Percentiles rank a stretch among this genome's conserved stretches.
These are phyloP conservation scores for Salix udensis DNA, from an alignment of 345 rosid species.

Conservation along the genomic window DNA sequence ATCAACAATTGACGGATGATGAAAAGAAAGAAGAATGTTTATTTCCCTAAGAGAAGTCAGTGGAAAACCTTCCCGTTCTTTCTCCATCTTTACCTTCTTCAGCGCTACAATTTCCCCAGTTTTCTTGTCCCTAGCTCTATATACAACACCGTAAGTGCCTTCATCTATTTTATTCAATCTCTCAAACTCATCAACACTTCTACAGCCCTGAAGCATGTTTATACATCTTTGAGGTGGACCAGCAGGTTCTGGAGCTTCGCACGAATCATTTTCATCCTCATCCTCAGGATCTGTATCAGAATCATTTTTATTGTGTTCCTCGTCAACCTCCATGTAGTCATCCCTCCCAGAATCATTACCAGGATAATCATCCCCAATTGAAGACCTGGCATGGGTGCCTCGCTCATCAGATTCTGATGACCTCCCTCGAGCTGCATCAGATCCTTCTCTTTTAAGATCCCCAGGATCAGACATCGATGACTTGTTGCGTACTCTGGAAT, in stretches of 20 bases:
- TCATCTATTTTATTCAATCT: constrained; percentile 97
- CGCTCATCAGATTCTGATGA: constrained; percentile 66
- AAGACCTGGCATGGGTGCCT: constrained; percentile 39
- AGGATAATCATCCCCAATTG: constrained; percentile 50
- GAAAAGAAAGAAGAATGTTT: constrained; percentile 93
- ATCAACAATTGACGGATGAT: constrained; percentile 90
- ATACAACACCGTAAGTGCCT: constrained; percentile 99
- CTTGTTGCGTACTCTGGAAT: constrained; percentile 36
- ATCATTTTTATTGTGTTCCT: constrained; percentile 31
- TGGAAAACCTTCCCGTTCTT: constrained; percentile 99
- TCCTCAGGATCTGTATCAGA: constrained; percentile 54
- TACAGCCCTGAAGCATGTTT: constrained; percentile 94
- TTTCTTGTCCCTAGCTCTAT: constrained; percentile 90
- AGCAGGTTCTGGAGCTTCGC: constrained; percentile 51
- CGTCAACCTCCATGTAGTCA: constrained; percentile 72
- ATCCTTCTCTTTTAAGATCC: constrained; percentile 52
- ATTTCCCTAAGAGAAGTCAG: constrained; percentile 91
- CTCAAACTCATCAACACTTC: constrained; percentile 98
- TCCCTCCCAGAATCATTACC: constrained; percentile 52
- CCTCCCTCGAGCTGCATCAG: constrained; percentile 48
- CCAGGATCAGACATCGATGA: constrained; percentile 62
- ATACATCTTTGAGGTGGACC: constrained; percentile 70
- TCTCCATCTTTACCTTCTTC: constrained; percentile 99
- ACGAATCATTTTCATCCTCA: constrained; percentile 43
- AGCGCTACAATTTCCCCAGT: constrained; percentile 93